A percentile compares a stretch with the other conserved stretches of the same genome.
Conservation (phyloP, 2,329 filamentous ascomycete genomes). For the Malbranchea zuffiana region DNA sequence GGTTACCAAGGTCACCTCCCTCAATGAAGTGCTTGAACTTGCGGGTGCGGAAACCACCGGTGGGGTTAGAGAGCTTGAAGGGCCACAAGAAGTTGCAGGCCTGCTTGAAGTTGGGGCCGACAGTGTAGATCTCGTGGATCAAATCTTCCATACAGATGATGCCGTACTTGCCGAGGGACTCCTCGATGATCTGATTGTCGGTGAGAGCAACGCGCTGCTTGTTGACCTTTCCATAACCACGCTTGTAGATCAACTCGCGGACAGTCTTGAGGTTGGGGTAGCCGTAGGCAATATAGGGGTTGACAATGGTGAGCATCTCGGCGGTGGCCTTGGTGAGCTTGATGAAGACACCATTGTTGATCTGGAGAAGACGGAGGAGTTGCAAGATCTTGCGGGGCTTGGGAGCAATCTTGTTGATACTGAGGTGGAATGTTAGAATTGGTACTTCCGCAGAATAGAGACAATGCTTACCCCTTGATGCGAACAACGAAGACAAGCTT, state of each 20-base stretch:
- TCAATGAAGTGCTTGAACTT: conserved; percentile 99
- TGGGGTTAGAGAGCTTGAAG: conserved; percentile 99
- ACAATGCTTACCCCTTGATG: conserved; percentile 76
- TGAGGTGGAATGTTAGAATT: conserved; percentile 23
- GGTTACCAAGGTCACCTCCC: conserved; percentile 97
- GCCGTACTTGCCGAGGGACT: conserved; percentile 92
- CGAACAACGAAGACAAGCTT: conserved; percentile 97
- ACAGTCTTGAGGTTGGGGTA: conserved; percentile 99
- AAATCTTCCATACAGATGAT: conserved; percentile 99
- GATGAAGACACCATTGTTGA: conserved; percentile 99
- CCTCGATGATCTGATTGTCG: conserved; percentile 96
- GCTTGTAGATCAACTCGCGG: conserved; percentile 99
- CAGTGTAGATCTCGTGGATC: conserved; percentile 97
- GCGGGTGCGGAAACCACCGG: conserved; percentile 83
- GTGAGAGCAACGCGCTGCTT: conserved; percentile 95
- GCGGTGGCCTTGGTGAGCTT: conserved; percentile 93
- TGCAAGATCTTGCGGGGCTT: conserved; percentile 99
- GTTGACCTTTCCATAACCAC: conserved; percentile 96
- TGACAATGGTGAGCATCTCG: conserved; percentile 96
- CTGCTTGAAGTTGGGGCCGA: conserved; percentile 99
- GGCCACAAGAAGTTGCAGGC: conserved; percentile 99
- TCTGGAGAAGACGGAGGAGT: conserved; percentile 97
- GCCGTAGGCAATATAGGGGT: conserved; percentile 98
- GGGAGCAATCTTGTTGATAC: conserved; percentile 99
- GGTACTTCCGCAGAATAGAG: background rate